These are phyloP conservation scores for Mrakia frigida DNA, from an alignment of 768 basidiomycete species.

Conservation along the genomic window DNA sequence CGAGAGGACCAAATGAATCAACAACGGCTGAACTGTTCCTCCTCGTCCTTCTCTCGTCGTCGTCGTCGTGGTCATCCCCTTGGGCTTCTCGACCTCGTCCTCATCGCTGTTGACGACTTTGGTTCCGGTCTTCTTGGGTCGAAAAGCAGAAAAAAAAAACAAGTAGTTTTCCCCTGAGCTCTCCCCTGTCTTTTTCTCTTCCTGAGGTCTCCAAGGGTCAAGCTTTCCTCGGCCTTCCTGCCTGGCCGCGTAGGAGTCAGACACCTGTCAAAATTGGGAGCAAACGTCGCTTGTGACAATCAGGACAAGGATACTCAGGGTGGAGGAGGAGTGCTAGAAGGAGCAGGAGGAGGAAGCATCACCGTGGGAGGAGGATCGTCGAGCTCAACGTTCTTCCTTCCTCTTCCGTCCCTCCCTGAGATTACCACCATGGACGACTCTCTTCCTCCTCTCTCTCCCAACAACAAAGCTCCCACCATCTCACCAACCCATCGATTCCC, in stretches of 20 bases:
- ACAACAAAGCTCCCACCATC: neutral
- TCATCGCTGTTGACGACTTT: neutral
- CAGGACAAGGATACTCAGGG: too few relatives aligned
- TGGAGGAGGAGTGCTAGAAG: neutral
- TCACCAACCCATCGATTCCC: conserved; percentile 4
- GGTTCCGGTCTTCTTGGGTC: neutral
- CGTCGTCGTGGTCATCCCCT: neutral
- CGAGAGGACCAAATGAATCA: neutral
- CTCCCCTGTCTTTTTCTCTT: too few relatives aligned
- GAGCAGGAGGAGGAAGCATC: neutral
- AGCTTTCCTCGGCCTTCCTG: too few relatives aligned
- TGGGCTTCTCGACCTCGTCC: neutral
- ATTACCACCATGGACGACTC: neutral
- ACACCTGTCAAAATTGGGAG: too few relatives aligned
- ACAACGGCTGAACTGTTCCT: neutral
- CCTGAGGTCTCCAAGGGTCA: too few relatives aligned
- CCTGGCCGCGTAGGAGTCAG: too few relatives aligned
- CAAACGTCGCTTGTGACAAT: neutral
- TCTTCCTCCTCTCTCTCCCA: neutral
- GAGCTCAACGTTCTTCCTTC: neutral
- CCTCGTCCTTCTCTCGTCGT: neutral
- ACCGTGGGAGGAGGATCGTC: neutral
- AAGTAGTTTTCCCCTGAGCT: too few relatives aligned
- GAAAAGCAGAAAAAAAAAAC: too few relatives aligned
- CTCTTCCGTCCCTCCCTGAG: neutral